Evolutionary conservation across 768 basidiomycete genomes (phyloP), one percentile per base, ranked within the genome.

Genomic region (Coprinopsis cinerea): DNA sequence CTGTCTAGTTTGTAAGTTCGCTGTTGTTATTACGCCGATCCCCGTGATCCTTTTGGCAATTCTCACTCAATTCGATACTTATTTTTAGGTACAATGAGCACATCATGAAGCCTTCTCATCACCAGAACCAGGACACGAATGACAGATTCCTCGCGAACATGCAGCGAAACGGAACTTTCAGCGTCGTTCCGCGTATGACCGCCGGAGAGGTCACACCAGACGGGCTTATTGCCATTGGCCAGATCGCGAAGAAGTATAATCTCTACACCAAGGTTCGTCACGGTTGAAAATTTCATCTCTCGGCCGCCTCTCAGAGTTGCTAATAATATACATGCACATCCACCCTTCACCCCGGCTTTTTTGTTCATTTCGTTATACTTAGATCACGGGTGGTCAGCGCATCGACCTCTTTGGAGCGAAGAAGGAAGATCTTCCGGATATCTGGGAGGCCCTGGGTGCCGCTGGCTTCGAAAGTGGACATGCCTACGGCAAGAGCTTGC

Each of bases 381-480:
- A 60, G 37, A 61, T 56, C 13, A 61, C 63, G 26, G 55, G 61
- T 27, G 75, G 75, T 1, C 82, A 83, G 57, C 78, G 83, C 18
- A 77, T 87, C 50, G 84, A 87, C 56, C 61, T 87, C 60, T 85
- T 88, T 53, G 86, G 86, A 2, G 85, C 85, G 1, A 70, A 70
- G 49, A 84, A 84, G 59, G 75, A 79, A 52, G 85, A 87, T 55
- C 67, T 86, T 10, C 85, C 84, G 0, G 73, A 72, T 20, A 86
- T 87, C 23, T 79, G 72, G 85, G 79, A 79, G 49, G 76, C 78
- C 56, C 75, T 86, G 4, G 69, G 76, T 48, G 63, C 67, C 3
- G 83, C 81, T 3, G 85, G 85, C 6, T 84, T 89, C 55, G 83
- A 88, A 63, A 83, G 81, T 30, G 85, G 86, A 1, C 85, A 87